These are phyloP conservation scores for Pythium pectinolyticum DNA, from an alignment of 352 stramenopile species.

Conservation along the genomic window DNA sequence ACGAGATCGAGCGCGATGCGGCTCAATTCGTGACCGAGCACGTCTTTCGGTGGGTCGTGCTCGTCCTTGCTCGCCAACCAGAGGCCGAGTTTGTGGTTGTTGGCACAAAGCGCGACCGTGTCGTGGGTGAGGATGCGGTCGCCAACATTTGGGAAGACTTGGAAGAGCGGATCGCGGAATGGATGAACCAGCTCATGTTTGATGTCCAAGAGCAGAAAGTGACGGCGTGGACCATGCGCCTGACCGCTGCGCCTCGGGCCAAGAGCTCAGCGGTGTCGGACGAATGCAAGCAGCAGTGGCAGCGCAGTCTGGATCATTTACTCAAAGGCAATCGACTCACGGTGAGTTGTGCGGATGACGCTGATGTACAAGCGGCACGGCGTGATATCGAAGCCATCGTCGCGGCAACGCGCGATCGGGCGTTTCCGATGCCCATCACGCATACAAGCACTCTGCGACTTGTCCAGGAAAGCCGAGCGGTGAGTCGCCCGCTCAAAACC, in stretches of 20 bases:
- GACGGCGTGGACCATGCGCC: neutral
- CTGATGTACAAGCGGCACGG: neutral
- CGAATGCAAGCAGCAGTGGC: neutral
- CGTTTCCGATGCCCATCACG: neutral
- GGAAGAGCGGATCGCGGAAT: neutral
- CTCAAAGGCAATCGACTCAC: neutral
- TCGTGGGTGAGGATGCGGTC: neutral
- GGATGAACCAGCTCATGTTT: neutral
- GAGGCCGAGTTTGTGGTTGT: neutral
- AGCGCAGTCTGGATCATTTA: neutral
- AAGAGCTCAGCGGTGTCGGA: neutral
- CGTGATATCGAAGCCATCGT: neutral
- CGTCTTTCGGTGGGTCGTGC: neutral
- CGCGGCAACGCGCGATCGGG: neutral
- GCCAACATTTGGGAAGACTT: neutral
- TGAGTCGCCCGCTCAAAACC: neutral
- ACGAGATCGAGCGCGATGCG: neutral
- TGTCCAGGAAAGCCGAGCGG: neutral
- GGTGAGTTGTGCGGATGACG: neutral
- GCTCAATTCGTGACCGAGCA: neutral
- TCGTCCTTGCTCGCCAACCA: neutral
- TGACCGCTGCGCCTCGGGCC: neutral
- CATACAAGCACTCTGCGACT: neutral
- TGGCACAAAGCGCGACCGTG: neutral
- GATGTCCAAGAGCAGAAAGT: neutral